Evolutionary conservation across 225 moss, liverwort and hornwort genomes (phyloP), one percentile per base, ranked within the genome.

Genomic region (Bryoerythrophyllum caledonicum): DNA sequence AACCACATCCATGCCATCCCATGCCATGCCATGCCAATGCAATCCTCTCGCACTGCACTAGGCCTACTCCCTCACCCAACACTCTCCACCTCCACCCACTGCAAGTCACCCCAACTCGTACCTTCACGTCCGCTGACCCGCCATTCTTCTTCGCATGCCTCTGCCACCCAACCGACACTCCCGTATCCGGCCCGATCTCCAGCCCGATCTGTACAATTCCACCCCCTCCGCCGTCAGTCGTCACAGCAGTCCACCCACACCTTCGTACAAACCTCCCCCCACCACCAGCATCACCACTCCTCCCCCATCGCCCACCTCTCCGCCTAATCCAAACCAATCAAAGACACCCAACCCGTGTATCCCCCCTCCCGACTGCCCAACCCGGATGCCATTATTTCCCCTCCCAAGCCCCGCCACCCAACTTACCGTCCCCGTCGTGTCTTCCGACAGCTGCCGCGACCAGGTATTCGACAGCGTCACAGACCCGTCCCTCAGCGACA

Each of bases 121-220:
- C 96, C 92, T 96, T 96, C 73, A 92, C 68, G 70, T 99, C 99
- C 74, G 91, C 93, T 68, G 99, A 93, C 44, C 95, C 89, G 57
- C 89, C 88, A 78, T 95, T 93, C 72, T 90, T 93, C 80, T 92
- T 95, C 43, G 86, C 92, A 71, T 93, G 85, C 56, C 76, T 90
- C 75, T 93, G 99, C 95, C 91, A 99, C 66, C 95, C 99, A 19
- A 93, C 89, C 78, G 87, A 86, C 55, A 99, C 40, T 61, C 90
- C 95, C 8, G 92, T 86, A 60, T 95, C 99, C 74, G 99, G 90
- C 59, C 99, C 99, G 59, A 93, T 55, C 14, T 88, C 86, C 72
- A 99, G 86, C 74, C 95, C 93, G 71, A 99, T 83, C 95, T 96
- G 85, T 65, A 69, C 79, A 76, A 72, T 41, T 44, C 55, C 78